Evolutionary conservation across 768 basidiomycete genomes (phyloP).

Genomic region (Sporobolomyces roseus): DNA sequence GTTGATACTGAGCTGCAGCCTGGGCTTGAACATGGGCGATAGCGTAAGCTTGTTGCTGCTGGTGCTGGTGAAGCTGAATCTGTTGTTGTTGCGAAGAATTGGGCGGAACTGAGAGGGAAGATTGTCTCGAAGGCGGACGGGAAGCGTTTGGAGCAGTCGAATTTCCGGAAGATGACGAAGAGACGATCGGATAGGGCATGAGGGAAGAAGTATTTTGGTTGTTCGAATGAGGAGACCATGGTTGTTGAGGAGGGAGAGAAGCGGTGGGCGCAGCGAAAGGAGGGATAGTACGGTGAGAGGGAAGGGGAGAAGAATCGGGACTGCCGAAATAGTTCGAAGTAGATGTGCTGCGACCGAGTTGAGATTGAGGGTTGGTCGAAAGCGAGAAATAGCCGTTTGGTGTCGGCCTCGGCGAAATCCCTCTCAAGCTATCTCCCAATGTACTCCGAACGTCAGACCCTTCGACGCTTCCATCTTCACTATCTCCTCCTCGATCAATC

Average conservation of each 20-base stretch:
- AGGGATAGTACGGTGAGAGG: not conserved
- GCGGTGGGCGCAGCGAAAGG: not conserved
- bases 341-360: not conserved
- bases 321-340: not conserved
- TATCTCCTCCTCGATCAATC: not conserved
- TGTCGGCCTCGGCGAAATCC: not conserved
- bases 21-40: constrained; percentile 37
- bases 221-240: not conserved
- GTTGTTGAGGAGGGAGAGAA: not conserved
- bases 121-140: constrained; percentile 21
- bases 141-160: not conserved
- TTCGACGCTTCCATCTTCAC: constrained; percentile 9
- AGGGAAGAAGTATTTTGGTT: not conserved
- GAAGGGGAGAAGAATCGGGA: constrained; percentile 18
- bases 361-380: too few species aligned
- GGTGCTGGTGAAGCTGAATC: constrained; percentile 22
- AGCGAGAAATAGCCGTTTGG: constrained; percentile 8
- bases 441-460: not conserved
- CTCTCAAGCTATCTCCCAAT: not conserved
- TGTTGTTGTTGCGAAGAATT: not conserved
- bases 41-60: constrained; percentile 30
- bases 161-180: not conserved
- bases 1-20: constrained; percentile 34
- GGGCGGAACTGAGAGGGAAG: constrained; percentile 26
- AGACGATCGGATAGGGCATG: constrained; percentile 3